Percentiles rank a stretch among this genome's conserved stretches.
Evolutionary conservation across 176 grass and related monocot genomes (phyloP).

Genomic region (Melocanna baccifera): DNA sequence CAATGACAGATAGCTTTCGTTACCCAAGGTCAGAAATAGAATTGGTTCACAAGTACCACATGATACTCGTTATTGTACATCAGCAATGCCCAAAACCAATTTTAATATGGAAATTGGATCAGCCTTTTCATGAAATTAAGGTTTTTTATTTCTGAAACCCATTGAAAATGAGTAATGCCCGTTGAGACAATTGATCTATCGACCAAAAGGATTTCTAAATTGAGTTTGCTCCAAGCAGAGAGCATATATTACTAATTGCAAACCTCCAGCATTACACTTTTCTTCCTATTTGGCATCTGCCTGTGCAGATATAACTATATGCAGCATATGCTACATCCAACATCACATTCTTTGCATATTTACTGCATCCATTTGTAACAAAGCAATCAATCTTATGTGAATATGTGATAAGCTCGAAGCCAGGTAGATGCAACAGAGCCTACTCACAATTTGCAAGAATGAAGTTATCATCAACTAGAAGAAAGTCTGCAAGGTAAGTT

Average conservation of each 20-base stretch:
- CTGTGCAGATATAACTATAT: background rate
- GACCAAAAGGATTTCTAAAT: slow-evolving; percentile 11
- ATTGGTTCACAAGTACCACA: background rate
- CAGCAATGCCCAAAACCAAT: background rate
- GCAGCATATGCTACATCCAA: background rate
- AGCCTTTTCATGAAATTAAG: background rate
- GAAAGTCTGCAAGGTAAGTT: background rate
- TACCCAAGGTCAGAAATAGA: background rate
- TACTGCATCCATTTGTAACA: background rate
- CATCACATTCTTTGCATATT: background rate
- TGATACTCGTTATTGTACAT: background rate
- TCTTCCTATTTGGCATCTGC: background rate
- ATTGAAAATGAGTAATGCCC: slow-evolving; percentile 1
- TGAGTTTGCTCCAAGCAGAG: background rate
- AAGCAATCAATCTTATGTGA: background rate
- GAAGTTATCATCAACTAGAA: background rate
- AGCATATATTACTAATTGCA: background rate
- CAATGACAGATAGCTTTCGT: background rate
- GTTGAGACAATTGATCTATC: background rate
- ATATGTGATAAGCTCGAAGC: background rate
- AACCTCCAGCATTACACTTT: background rate
- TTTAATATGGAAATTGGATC: background rate
- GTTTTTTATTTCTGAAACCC: background rate
- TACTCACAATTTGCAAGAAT: slow-evolving; percentile 19
- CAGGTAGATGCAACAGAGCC: slow-evolving; percentile 2